Conservation (phyloP, 805 yeast genomes). For the Candida sithepensis region DNA sequence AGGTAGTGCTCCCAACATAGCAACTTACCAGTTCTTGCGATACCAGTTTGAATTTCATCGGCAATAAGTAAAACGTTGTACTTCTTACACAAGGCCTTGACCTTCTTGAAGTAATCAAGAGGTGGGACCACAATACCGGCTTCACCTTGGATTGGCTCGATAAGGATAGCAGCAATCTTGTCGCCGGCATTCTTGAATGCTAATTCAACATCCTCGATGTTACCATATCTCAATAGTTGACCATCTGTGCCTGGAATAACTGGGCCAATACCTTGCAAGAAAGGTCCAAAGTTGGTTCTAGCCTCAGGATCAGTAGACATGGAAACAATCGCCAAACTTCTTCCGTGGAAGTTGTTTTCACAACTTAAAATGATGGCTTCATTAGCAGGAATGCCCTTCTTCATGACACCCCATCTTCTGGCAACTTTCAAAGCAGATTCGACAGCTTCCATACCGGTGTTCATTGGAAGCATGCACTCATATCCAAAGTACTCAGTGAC, state of each 20-base stretch:
- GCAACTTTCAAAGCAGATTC: slow-evolving; percentile 93
- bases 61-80: slow-evolving; percentile 87
- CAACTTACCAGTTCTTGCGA: slow-evolving; percentile 95
- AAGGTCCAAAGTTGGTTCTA: slow-evolving; percentile 85
- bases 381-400: slow-evolving; percentile 75
- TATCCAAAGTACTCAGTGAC: slow-evolving; percentile 85
- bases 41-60: slow-evolving; percentile 97
- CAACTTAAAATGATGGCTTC: slow-evolving; percentile 89
- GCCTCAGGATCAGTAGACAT: slow-evolving; percentile 97
- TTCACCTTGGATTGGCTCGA: slow-evolving; percentile 98
- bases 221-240: slow-evolving; percentile 72
- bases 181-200: slow-evolving; percentile 83
- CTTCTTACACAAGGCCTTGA: slow-evolving; percentile 70
- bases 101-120: slow-evolving; percentile 68
- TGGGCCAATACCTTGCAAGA: slow-evolving; percentile 79
- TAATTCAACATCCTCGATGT: slow-evolving; percentile 77
- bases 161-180: slow-evolving; percentile 81
- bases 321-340: slow-evolving; percentile 92
- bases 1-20: slow-evolving; percentile 78
- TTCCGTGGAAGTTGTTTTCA: slow-evolving; percentile 90
- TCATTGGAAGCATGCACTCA: slow-evolving; percentile 95
- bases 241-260: slow-evolving; percentile 69
- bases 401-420: slow-evolving; percentile 94
- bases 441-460: slow-evolving; percentile 98
- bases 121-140: slow-evolving; percentile 98